Base-by-base conservation (phyloP, 1,139 yeast species). In the Blastobotrys arbuscula region DNA sequence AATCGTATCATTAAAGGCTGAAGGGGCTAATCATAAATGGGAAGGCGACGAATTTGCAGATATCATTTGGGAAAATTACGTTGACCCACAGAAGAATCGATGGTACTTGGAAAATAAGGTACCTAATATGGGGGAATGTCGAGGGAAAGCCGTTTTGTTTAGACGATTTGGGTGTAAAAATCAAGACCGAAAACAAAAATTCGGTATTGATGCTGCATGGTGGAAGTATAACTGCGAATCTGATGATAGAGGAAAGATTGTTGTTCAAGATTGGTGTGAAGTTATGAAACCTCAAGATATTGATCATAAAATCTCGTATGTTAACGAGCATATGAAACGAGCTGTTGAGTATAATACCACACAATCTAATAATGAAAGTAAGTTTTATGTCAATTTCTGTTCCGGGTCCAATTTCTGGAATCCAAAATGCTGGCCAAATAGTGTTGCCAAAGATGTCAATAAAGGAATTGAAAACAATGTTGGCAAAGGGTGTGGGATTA, bases 241-340 rank as follows among this genome's bases (percentile, higher is more conserved):
- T 51, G 88, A 82, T 59, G 86, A 82, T 62, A 70, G 82, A 49
- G 87, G 85, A 7, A 45, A 61, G 8, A 73, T 82, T 58, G 78
- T 75, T 20, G 87, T 84, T 18, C 95, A 85, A 68, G 94, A 85
- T 66, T 84, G 73, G 70, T 81, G 85, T 66, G 90, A 83, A 64
- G 73, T 85, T 53, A 72, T 74, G 53, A 65, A 67, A 42, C 72
- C 69, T 15, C 73, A 69, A 12, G 87, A 80, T 55, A 74, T 84
- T 51, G 64, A 71, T n/a, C 75, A 73, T 59, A 85, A 85, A 64
- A 73, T 78, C 20, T 68, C 67, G 13, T 80, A 77, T 59, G 79
- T 84, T 55, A 78, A 77, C 60, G 72, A 77, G 37, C 75, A 82
- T 61, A 70, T 82, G 45, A 65, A 74, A 45, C 73, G 73, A 51